phyloP scores from a whole-genome alignment of 495 filamentous ascomycete genomes.

The Penicillium angulare region DNA sequence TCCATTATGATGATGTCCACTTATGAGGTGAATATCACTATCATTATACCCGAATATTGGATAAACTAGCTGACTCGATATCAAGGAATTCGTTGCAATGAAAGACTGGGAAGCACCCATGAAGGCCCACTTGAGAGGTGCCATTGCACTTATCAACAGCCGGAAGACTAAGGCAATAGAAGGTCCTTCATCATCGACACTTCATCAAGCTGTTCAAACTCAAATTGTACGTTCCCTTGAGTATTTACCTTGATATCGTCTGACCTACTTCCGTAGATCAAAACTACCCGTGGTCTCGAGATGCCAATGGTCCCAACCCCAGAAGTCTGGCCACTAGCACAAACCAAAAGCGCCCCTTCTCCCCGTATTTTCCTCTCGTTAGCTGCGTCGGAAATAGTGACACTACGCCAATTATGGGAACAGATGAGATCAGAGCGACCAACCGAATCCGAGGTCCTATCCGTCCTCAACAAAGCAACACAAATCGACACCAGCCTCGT shows the following conservation, averaged over 20 bases:
- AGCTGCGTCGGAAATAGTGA: conserved; percentile 24
- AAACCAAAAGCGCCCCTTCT: conserved; percentile 10
- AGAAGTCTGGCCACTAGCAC: conserved; percentile 26
- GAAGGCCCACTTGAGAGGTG: conserved; percentile 34
- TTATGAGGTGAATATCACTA: conserved; percentile 53
- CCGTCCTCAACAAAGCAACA: conserved; percentile 23
- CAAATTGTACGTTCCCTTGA: conserved; percentile 28
- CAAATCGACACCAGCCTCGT: conserved; percentile 27
- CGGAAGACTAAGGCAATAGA: conserved; percentile 13
- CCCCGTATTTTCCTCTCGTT: conserved; percentile 24
- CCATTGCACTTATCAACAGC: conserved; percentile 34
- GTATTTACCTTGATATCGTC: neutral
- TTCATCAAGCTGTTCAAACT: conserved; percentile 28
- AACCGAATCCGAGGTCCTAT: conserved; percentile 10
- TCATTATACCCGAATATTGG: neutral
- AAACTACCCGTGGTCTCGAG: conserved; percentile 19
- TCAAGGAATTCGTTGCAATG: conserved; percentile 31
- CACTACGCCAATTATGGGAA: conserved; percentile 29
- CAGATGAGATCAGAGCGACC: neutral
- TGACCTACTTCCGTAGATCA: conserved; percentile 21
- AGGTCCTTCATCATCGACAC: conserved; percentile 11
- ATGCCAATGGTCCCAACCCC: conserved; percentile 28
- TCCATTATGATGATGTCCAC: conserved; percentile 60
- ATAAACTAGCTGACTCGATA: neutral
- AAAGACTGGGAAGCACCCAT: conserved; percentile 22